Base-by-base conservation (phyloP, 345 rosid genomes). In the Linum usitatissimum region DNA sequence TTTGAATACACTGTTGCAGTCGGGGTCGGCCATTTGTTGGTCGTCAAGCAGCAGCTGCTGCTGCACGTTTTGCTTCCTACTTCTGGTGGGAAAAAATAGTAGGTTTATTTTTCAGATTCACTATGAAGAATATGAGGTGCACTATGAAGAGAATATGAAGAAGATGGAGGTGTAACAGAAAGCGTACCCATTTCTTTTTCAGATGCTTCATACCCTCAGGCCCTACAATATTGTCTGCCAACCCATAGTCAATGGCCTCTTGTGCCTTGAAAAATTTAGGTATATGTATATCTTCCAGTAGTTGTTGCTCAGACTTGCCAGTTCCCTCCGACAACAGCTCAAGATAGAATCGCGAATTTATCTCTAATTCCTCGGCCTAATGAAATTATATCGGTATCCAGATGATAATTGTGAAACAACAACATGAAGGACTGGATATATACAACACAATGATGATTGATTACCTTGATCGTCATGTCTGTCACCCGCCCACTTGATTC, bases 401-500 rank as follows among this genome's bases (percentile, higher is more conserved):
- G 55, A 65, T 64, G 58, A 70, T 71, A 38, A 55, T 15, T 53
- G 42, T 18, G 7, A 42, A 58, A 53, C 57, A 15, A 39, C 55
- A 31, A 21, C 42, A 64, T 7, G 36, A 36, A 62, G 51, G 57
- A 15, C 42, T 42, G 2, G 18, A 45, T 55, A 28, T 19, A 15
- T 58, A 40, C 21, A 60, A 58, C 30, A 40, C 15, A 18, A 61
- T 48, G 55, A 34, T 6, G 3, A 19, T 30, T 6, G 5, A 19
- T 30, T 42, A 89, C 97, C 95, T 86, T 85, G 70, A 84, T 77
- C 91, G 93, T 89, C 97, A 87, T 84, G 71, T 93, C 97, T 57
- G 78, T 82, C 49, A 64, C 88, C 66, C 86, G 78, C 59, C 97
- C 97, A 51, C 88, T 81, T n/a, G 99, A 90, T 74, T 72, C 82